Conservation (phyloP, 208 protist species). For the Leishmania guyanensis region DNA sequence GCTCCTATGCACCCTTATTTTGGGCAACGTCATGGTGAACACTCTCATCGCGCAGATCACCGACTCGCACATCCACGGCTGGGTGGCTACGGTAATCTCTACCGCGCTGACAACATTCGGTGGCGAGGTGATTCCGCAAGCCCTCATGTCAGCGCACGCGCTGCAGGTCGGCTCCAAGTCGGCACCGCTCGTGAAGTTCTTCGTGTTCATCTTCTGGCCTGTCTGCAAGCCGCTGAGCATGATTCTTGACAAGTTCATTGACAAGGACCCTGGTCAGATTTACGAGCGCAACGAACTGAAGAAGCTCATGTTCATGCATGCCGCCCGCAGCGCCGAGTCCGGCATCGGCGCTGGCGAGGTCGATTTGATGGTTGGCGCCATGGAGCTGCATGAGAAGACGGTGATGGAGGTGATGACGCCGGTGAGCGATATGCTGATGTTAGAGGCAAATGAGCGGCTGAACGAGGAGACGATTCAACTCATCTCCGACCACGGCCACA, state of each 20-base stretch:
- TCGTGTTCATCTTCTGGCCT: constrained; percentile 94
- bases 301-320: constrained; percentile 96
- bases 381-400: constrained; percentile 94
- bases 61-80: constrained; percentile 84
- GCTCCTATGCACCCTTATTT: constrained; percentile 95
- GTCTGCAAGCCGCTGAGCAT: constrained; percentile 94
- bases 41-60: constrained; percentile 95
- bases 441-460: constrained; percentile 90
- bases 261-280: constrained; percentile 94
- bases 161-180: constrained; percentile 93
- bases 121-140: constrained; percentile 97
- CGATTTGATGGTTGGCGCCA: constrained; percentile 93
- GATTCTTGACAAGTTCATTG: constrained; percentile 92
- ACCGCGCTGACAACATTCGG: constrained; percentile 95
- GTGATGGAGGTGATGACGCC: constrained; percentile 95
- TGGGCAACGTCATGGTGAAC: constrained; percentile 97
- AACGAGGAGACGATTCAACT: constrained; percentile 91
- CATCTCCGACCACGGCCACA: constrained; percentile 94
- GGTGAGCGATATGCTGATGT: constrained; percentile 94
- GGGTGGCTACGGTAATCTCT: constrained; percentile 89
- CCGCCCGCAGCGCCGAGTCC: constrained; percentile 80
- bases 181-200: constrained; percentile 91
- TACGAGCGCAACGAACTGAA: constrained; percentile 96
- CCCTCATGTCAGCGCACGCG: constrained; percentile 92
- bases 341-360: constrained; percentile 90